Conservation (phyloP, 768 basidiomycete species). For the Collybia sordida region DNA sequence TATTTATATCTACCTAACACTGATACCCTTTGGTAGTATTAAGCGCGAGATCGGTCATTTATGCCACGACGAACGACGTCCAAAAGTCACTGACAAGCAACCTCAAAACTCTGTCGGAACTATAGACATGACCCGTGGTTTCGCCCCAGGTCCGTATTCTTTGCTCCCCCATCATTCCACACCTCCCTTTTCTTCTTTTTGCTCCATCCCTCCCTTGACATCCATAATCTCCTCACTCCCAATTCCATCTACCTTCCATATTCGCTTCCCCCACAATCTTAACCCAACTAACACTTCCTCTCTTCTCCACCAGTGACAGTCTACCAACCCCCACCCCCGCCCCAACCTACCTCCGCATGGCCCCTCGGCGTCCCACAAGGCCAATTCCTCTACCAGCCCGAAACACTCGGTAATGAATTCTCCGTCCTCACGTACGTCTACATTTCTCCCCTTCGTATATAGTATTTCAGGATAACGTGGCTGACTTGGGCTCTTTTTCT, state of each 20-base stretch:
- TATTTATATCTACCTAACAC: constrained; percentile 5
- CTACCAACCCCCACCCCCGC: constrained; percentile 31
- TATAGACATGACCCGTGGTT: constrained; percentile 36
- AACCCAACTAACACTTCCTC: too few relatives aligned
- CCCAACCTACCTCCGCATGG: constrained; percentile 44
- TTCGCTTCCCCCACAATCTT: constrained; percentile 1
- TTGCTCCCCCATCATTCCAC: background rate
- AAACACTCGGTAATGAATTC: constrained; percentile 79
- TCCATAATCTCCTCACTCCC: too few relatives aligned
- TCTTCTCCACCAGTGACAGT: constrained; percentile 34
- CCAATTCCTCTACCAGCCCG: constrained; percentile 68
- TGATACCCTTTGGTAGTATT: constrained; percentile 51
- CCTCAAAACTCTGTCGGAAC: constrained; percentile 20
- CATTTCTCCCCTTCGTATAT: constrained; percentile 23
- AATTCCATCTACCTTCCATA: background rate
- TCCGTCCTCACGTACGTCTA: constrained; percentile 64
- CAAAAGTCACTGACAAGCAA: constrained; percentile 47
- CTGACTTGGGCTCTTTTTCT: too few relatives aligned
- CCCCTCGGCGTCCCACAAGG: constrained; percentile 49
- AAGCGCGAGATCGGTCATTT: constrained; percentile 96
- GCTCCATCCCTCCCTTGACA: too few relatives aligned
- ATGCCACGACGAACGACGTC: constrained; percentile 83
- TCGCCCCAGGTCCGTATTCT: constrained; percentile 42
- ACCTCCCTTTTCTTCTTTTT: background rate
- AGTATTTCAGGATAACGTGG: background rate